phyloP scores from a whole-genome alignment of 2,329 filamentous ascomycete species.

The Pyrenochaeta sp. region DNA sequence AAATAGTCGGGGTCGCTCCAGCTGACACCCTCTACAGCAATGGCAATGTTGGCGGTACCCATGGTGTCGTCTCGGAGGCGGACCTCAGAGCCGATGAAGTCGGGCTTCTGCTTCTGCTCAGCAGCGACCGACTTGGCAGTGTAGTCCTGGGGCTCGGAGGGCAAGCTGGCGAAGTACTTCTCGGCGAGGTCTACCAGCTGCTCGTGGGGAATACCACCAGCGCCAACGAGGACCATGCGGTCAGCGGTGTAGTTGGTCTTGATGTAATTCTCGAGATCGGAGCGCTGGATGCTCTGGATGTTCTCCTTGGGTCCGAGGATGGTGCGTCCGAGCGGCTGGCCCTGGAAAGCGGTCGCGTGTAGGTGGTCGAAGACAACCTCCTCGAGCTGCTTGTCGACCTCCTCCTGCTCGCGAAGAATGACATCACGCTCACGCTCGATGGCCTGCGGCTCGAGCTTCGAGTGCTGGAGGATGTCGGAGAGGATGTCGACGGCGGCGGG shows the following conservation, averaged over 20 bases:
- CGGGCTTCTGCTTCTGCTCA: slow-evolving; percentile 83
- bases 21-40: slow-evolving; percentile 98
- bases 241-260: slow-evolving; percentile 99
- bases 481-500: slow-evolving; percentile 97
- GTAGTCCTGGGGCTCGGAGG: slow-evolving; percentile 76
- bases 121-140: slow-evolving; percentile 76
- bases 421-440: slow-evolving; percentile 99
- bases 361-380: slow-evolving; percentile 99
- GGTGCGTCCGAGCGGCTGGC: slow-evolving; percentile 94
- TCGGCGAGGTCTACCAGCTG: slow-evolving; percentile 95
- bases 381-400: slow-evolving; percentile 99
- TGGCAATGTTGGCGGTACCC: slow-evolving; percentile 95
- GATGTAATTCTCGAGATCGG: slow-evolving; percentile 94
- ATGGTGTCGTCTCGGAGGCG: slow-evolving; percentile 95
- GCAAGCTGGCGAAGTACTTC: slow-evolving; percentile 88
- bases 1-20: slow-evolving; percentile 99
- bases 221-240: slow-evolving; percentile 97
- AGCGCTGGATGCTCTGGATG: slow-evolving; percentile 92
- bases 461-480: slow-evolving; percentile 99
- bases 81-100: slow-evolving; percentile 96
- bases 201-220: slow-evolving; percentile 92
- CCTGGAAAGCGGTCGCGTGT: slow-evolving; percentile 96
- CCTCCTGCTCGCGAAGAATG: slow-evolving; percentile 97
- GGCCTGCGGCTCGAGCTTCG: slow-evolving; percentile 90
- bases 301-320: slow-evolving; percentile 98